phyloP scores from a whole-genome alignment of 345 rosid species.

The Camelina sativa region DNA sequence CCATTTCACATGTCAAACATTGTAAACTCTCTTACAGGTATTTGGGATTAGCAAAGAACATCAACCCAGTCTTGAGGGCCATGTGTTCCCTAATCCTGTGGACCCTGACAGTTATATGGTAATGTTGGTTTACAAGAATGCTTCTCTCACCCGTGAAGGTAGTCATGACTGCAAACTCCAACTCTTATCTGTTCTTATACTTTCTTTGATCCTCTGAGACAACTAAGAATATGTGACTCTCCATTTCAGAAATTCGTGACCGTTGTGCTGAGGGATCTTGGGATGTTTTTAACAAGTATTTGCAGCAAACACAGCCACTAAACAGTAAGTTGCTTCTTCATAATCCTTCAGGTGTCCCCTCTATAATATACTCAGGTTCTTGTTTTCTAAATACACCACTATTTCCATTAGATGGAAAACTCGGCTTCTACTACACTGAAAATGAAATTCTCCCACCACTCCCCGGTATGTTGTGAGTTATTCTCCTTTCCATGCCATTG shows the following conservation, averaged over 20 bases:
- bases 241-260: slow-evolving; percentile 64
- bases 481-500: neutral
- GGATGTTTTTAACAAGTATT: slow-evolving; percentile 72
- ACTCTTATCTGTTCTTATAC: neutral
- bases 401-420: slow-evolving; percentile 71
- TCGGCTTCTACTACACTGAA: slow-evolving; percentile 95
- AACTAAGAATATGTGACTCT: neutral
- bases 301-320: slow-evolving; percentile 76
- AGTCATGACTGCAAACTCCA: slow-evolving; percentile 12
- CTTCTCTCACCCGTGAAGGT: slow-evolving; percentile 96
- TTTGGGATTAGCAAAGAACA: slow-evolving; percentile 82
- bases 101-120: slow-evolving; percentile 94
- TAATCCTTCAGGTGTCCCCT: slow-evolving; percentile 3
- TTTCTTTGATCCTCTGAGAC: slow-evolving; percentile 6
- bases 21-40: slow-evolving; percentile 57
- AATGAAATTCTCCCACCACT: slow-evolving; percentile 98
- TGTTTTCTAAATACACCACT: slow-evolving; percentile 39
- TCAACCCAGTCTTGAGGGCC: slow-evolving; percentile 84
- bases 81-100: slow-evolving; percentile 87
- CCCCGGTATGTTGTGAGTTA: slow-evolving; percentile 59
- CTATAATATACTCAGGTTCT: slow-evolving; percentile 24
- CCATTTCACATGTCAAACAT: slow-evolving; percentile 25
- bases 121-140: slow-evolving; percentile 87
- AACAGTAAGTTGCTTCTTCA: slow-evolving; percentile 55
- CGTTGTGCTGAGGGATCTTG: slow-evolving; percentile 72